A percentile compares a stretch with the other conserved stretches of the same genome.
Conservation (phyloP, 164 flowering plant genomes). For the Stephania cephalantha region DNA sequence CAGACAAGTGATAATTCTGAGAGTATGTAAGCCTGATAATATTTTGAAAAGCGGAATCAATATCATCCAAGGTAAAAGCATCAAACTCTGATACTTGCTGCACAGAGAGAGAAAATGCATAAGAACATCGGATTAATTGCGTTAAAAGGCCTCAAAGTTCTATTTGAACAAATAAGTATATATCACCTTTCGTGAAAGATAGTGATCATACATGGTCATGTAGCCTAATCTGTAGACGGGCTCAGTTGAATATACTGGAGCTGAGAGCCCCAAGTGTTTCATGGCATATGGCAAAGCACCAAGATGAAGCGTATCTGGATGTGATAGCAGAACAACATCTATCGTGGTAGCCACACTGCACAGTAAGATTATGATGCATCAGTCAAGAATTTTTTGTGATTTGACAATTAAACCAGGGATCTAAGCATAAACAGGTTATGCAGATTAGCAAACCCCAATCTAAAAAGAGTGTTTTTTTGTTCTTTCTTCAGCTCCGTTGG, state of each 20-base stretch:
- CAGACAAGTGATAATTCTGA: slow-evolving; percentile 78
- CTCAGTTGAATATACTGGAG: slow-evolving; percentile 83
- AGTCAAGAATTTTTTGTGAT: neutral
- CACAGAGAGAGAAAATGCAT: slow-evolving; percentile 11
- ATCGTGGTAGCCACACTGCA: slow-evolving; percentile 72
- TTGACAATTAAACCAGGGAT: neutral
- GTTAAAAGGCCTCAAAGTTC: neutral
- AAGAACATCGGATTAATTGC: slow-evolving; percentile 6
- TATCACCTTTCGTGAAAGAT: slow-evolving; percentile 70
- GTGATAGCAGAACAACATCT: slow-evolving; percentile 84
- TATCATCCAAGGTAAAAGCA: slow-evolving; percentile 79
- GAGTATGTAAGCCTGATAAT: slow-evolving; percentile 78
- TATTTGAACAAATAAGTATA: neutral
- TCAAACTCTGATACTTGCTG: slow-evolving; percentile 99
- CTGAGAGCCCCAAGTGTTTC: slow-evolving; percentile 80
- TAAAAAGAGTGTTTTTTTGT: no score
- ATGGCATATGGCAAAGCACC: slow-evolving; percentile 93
- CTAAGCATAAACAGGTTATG: no score
- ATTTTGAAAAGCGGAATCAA: slow-evolving; percentile 87
- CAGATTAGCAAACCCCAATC: no score
- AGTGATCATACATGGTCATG: slow-evolving; percentile 92
- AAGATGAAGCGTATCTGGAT: slow-evolving; percentile 86
- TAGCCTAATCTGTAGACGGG: slow-evolving; percentile 87
- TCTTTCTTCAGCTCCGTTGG: no score
- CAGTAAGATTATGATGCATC: neutral